Evolutionary conservation across 192 early-diverging fungal species (phyloP).

Genomic region (Irineochytrium annulatum): DNA sequence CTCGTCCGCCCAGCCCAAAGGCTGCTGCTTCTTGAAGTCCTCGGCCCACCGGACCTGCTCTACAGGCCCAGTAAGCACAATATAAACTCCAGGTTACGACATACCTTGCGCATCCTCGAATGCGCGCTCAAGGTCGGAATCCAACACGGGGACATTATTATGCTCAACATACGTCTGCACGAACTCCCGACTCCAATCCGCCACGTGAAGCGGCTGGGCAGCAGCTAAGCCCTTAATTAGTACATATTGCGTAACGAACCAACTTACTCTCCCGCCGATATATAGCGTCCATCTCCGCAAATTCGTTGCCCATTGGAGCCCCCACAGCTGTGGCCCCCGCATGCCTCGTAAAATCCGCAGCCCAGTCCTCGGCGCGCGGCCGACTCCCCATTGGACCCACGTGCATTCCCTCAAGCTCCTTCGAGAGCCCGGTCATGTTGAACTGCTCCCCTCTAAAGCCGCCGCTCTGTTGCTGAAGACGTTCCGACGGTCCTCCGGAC

Average conservation of each 20-base stretch:
- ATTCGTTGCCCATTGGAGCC: slow-evolving; percentile 24
- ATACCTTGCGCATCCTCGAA: slow-evolving; percentile 30
- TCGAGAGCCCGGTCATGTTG: slow-evolving; percentile 66
- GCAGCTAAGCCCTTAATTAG: too few relatives aligned
- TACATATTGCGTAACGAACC: neutral
- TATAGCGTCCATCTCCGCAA: slow-evolving; percentile 7
- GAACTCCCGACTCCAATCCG: slow-evolving; percentile 8
- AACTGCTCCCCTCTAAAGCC: slow-evolving; percentile 39
- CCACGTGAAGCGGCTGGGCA: too few relatives aligned
- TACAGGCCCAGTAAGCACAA: neutral
- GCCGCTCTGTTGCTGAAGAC: slow-evolving; percentile 13
- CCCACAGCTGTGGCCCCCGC: slow-evolving; percentile 30
- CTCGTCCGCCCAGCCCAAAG: slow-evolving; percentile 50
- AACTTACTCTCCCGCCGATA: neutral
- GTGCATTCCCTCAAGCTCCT: slow-evolving; percentile 63
- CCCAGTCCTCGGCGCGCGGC: slow-evolving; percentile 53
- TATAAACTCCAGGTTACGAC: neutral
- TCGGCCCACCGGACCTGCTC: slow-evolving; percentile 45
- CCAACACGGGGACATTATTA: neutral
- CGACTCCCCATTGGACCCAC: neutral
- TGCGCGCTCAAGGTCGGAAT: slow-evolving; percentile 32
- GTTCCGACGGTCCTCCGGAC: neutral
- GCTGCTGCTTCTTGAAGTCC: slow-evolving; percentile 52
- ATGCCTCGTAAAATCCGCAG: slow-evolving; percentile 24
- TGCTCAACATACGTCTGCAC: neutral